Conservation (phyloP, 2,329 filamentous ascomycete genomes). For the Cercospora sojina region DNA sequence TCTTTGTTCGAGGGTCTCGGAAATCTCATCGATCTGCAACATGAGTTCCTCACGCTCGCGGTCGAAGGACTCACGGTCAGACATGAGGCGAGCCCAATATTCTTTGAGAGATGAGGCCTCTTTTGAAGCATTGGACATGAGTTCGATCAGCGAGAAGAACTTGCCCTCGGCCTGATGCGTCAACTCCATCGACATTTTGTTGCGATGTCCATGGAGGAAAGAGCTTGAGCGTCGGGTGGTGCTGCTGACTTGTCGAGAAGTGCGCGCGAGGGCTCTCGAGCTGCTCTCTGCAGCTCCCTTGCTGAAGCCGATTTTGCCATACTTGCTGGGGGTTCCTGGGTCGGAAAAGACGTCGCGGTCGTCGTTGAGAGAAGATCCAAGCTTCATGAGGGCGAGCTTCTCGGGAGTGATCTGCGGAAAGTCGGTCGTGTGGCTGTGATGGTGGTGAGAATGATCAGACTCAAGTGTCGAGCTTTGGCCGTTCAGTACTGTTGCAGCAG, state of each 20-base stretch:
- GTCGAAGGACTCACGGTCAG: slow-evolving; percentile 34
- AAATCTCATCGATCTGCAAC: slow-evolving; percentile 33
- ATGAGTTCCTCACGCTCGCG: slow-evolving; percentile 35
- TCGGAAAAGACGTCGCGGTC: slow-evolving; percentile 28
- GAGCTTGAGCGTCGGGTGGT: slow-evolving; percentile 27
- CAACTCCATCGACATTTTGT: slow-evolving; percentile 34
- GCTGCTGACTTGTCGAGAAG: slow-evolving; percentile 24
- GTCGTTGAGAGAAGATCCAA: slow-evolving; percentile 22
- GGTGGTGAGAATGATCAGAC: slow-evolving; percentile 5
- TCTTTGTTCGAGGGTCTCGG: slow-evolving; percentile 30
- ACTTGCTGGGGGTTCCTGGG: slow-evolving; percentile 19
- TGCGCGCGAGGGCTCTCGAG: slow-evolving; percentile 20
- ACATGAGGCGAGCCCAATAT: slow-evolving; percentile 34
- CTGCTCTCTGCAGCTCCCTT: slow-evolving; percentile 14
- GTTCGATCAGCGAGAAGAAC: slow-evolving; percentile 36
- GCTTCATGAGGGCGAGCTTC: slow-evolving; percentile 28
- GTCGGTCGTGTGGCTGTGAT: neutral
- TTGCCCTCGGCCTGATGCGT: slow-evolving; percentile 36
- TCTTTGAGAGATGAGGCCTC: slow-evolving; percentile 36
- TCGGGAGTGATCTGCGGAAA: slow-evolving; percentile 24
- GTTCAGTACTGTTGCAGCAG: slow-evolving; percentile 7
- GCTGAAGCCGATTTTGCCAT: slow-evolving; percentile 17
- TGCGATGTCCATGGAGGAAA: slow-evolving; percentile 31
- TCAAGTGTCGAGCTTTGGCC: neutral
- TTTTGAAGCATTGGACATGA: slow-evolving; percentile 34